Conservation (phyloP, 1,284 basidiomycete species). For the Megacollybia platyphylla region DNA sequence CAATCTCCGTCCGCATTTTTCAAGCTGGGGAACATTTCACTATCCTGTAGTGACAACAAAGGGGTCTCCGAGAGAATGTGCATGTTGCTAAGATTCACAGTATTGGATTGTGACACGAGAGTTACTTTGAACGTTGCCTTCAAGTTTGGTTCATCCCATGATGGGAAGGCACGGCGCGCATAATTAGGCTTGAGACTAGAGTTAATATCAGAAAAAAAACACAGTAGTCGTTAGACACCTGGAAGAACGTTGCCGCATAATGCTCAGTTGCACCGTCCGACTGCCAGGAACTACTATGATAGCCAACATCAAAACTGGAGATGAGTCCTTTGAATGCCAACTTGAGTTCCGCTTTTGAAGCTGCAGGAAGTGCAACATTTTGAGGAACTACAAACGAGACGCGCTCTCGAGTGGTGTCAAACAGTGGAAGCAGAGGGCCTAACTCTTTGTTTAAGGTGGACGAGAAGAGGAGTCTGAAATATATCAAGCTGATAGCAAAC, state of each 20-base stretch:
- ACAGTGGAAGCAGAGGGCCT: conserved; percentile 29
- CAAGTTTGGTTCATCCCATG: conserved; percentile 89
- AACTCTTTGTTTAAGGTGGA: conserved; percentile 10
- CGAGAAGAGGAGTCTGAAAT: neutral
- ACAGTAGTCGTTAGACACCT: conserved; percentile 25
- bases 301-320: conserved; percentile 60
- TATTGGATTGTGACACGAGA: conserved; percentile 73
- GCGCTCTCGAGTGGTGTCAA: conserved; percentile 57
- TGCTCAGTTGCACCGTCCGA: conserved; percentile 44
- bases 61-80: neutral
- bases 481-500: conserved; percentile 1
- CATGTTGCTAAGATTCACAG: conserved; percentile 30
- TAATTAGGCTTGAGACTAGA: neutral
- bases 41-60: too few species aligned
- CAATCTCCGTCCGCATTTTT: conserved; percentile 25
- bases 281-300: conserved; percentile 52
- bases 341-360: conserved; percentile 51
- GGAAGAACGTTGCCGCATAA: conserved; percentile 78
- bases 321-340: conserved; percentile 55
- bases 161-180: conserved; percentile 75
- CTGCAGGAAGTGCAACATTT: conserved; percentile 40
- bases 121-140: conserved; percentile 83
- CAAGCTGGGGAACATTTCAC: conserved; percentile 15
- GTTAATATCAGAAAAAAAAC: neutral
- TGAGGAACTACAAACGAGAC: conserved; percentile 18